Evolutionary conservation across 2,329 filamentous ascomycete genomes (phyloP).

Genomic region (Alternaria brassicicola): DNA sequence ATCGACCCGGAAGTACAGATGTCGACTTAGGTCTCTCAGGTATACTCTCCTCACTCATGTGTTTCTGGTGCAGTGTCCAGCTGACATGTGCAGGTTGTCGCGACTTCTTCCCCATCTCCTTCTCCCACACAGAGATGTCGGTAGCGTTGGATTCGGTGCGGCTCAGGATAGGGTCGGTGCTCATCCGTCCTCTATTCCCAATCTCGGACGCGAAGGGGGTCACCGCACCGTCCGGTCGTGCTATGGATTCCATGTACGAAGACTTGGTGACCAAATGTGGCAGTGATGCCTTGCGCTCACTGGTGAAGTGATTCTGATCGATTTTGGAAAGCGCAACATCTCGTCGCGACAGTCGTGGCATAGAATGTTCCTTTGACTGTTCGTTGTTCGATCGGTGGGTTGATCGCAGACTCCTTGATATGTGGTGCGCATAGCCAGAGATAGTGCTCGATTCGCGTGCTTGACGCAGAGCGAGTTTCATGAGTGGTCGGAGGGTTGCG

Average conservation of each 20-base stretch:
- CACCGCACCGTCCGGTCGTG: conserved; percentile 3
- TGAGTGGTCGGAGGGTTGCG: conserved; percentile 58
- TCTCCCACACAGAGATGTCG: not conserved
- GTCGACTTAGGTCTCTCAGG: not conserved
- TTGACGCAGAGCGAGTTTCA: conserved; percentile 33
- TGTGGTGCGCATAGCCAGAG: conserved; percentile 2
- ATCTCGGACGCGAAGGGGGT: not conserved
- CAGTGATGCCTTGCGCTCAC: not conserved
- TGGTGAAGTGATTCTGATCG: not conserved
- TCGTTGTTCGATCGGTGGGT: not conserved
- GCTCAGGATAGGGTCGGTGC: not conserved
- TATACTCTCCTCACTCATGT: not conserved
- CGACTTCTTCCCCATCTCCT: not conserved
- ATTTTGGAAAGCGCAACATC: not conserved
- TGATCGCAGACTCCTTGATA: conserved; percentile 8
- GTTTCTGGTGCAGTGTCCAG: not conserved
- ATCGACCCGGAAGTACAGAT: not conserved
- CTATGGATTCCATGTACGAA: conserved; percentile 5
- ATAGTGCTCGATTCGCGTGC: not conserved
- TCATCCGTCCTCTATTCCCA: not conserved
- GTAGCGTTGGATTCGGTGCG: not conserved
- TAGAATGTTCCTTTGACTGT: not conserved
- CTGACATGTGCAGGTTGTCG: not conserved
- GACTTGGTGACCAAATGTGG: not conserved
- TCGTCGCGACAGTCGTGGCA: not conserved